Conservation (phyloP, 371 early-diverging fungal genomes). For the Smittium culicis region DNA sequence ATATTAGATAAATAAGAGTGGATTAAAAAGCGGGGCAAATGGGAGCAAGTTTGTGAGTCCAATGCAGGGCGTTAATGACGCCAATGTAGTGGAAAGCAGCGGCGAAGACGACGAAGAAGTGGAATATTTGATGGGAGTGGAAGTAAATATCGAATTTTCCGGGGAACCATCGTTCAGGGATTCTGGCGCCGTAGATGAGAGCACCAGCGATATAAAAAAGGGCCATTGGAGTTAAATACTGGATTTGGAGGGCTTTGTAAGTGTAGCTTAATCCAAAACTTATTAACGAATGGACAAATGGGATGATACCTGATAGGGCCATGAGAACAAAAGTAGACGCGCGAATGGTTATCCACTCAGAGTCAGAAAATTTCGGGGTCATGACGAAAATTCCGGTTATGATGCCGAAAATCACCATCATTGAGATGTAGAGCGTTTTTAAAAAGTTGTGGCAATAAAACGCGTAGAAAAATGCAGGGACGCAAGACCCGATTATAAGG, state of each 20-base stretch:
- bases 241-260: constrained; percentile 22
- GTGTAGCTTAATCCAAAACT: constrained; percentile 55
- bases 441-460: constrained; percentile 50
- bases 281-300: constrained; percentile 49
- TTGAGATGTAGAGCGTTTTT: constrained; percentile 45
- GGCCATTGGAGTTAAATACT: constrained; percentile 54
- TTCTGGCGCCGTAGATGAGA: constrained; percentile 59
- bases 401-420: constrained; percentile 47
- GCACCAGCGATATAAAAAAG: constrained; percentile 66
- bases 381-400: constrained; percentile 39
- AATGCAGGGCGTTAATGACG: constrained; percentile 45
- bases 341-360: constrained; percentile 64
- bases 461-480: constrained; percentile 58
- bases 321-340: constrained; percentile 62
- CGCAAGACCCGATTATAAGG: constrained; percentile 64
- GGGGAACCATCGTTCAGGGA: constrained; percentile 51
- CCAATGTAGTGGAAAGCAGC: constrained; percentile 64
- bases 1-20: not conserved
- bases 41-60: constrained; percentile 22
- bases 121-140: constrained; percentile 86
- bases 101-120: constrained; percentile 67
- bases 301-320: constrained; percentile 63
- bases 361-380: constrained; percentile 46
- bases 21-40: constrained; percentile 1
- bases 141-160: constrained; percentile 53